phyloP scores from a whole-genome alignment of 106 monocot species.

The Xerophyta viscosa region DNA sequence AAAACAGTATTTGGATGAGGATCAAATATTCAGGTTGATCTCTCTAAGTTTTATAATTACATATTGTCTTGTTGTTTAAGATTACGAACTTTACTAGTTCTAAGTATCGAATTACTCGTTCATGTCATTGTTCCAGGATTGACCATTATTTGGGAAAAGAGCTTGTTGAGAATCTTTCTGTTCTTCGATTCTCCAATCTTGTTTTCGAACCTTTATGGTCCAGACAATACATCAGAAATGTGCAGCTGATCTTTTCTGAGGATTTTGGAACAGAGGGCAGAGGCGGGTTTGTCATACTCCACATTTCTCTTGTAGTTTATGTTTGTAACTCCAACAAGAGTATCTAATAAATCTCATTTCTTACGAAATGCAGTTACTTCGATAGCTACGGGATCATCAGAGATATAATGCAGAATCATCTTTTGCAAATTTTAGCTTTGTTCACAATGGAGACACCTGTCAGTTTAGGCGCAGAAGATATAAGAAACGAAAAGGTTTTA shows the following conservation, averaged over 20 bases:
- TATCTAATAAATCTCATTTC: too few species aligned
- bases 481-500: constrained; percentile 83
- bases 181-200: constrained; percentile 92
- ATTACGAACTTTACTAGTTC: neutral
- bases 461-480: constrained; percentile 84
- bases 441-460: constrained; percentile 98
- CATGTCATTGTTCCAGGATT: constrained; percentile 35
- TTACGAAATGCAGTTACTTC: constrained; percentile 50
- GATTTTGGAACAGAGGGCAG: constrained; percentile 98
- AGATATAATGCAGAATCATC: constrained; percentile 98
- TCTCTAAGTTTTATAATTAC: neutral
- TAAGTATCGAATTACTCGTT: too few species aligned
- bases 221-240: constrained; percentile 90
- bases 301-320: neutral
- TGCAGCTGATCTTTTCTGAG: constrained; percentile 94
- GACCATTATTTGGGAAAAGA: constrained; percentile 95
- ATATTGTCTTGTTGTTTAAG: neutral
- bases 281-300: constrained; percentile 51
- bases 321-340: too few species aligned
- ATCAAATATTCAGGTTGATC: constrained; percentile 84
- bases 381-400: constrained; percentile 86
- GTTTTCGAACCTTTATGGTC: constrained; percentile 94
- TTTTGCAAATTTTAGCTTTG: constrained; percentile 87
- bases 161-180: constrained; percentile 87
- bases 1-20: constrained; percentile 71